A percentile compares a stretch with the other conserved stretches of the same genome.
phyloP scores from a whole-genome alignment of 2,329 filamentous ascomycete species.

The Curvularia sp. region DNA sequence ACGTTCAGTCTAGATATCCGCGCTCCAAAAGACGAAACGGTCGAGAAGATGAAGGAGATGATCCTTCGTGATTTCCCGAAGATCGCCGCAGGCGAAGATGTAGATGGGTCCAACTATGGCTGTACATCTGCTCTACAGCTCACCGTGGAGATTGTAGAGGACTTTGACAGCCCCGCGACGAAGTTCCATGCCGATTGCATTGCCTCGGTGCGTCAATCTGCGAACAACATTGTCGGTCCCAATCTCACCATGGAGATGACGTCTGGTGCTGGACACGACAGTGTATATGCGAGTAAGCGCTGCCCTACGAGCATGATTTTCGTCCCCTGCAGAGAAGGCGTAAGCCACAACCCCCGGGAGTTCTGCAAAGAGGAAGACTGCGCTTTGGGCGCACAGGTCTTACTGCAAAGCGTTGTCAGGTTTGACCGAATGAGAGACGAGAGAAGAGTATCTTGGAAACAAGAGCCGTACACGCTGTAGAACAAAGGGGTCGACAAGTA shows the following conservation, averaged over 20 bases:
- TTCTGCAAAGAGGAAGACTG: constrained; percentile 57
- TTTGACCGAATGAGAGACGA: constrained; percentile 57
- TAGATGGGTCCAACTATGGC: constrained; percentile 55
- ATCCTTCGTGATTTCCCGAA: constrained; percentile 65
- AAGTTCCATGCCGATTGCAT: constrained; percentile 74
- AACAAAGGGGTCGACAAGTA: background rate
- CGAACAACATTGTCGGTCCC: constrained; percentile 63
- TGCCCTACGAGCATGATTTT: constrained; percentile 60
- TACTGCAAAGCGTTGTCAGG: constrained; percentile 59
- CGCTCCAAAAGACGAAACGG: constrained; percentile 62
- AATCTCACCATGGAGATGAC: constrained; percentile 62
- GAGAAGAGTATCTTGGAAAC: constrained; percentile 42
- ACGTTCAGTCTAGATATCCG: constrained; percentile 74
- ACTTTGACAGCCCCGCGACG: constrained; percentile 65
- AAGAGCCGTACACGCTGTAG: constrained; percentile 33
- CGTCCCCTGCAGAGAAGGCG: constrained; percentile 56
- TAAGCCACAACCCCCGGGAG: constrained; percentile 58
- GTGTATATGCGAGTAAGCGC: constrained; percentile 54
- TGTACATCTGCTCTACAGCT: constrained; percentile 60
- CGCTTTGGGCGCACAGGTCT: constrained; percentile 57
- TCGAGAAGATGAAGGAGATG: constrained; percentile 65
- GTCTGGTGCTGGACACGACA: constrained; percentile 70
- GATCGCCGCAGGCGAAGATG: constrained; percentile 65
- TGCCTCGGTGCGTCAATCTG: constrained; percentile 67
- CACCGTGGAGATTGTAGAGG: constrained; percentile 65